Base-by-base conservation (phyloP, 768 basidiomycete genomes). In the Roridomyces roridus region DNA sequence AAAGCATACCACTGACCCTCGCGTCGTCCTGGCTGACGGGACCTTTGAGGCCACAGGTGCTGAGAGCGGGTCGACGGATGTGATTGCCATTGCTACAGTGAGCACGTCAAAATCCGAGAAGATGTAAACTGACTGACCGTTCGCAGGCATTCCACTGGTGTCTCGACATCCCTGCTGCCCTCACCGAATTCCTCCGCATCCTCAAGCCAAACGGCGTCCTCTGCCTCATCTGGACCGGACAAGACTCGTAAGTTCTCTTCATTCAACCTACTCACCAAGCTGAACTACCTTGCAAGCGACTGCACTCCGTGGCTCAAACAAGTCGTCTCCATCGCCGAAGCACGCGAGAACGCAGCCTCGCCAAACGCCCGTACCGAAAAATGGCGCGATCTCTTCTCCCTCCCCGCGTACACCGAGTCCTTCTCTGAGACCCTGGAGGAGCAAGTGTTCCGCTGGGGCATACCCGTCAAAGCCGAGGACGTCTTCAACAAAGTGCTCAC, bases 111-210 rank as follows among this genome's bases (percentile, higher is more conserved):
- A n/a, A n/a, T n/a, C n/a, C n/a, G n/a, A n/a, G n/a, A n/a, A n/a
- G n/a, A n/a, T n/a, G n/a, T n/a, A n/a, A n/a, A n/a, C n/a, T n/a
- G n/a, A n/a, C n/a, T n/a, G n/a, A n/a, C n/a, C n/a, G n/a, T n/a
- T 31, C 14, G 29, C 70, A 89, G 80, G 89, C 89, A 21, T 89
- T 82, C 69, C 88, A 90, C 72, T 90, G 88, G 89, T 84, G 85
- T 52, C 72, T 71, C 4, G 77, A 87, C 62, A 79, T 82, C 57
- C 77, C 78, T 23, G 75, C 73, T 41, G 86, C 88, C 1, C 73
- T 81, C 28, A 64, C 65, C 4, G 88, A 89, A 65, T 85, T 89
- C 42, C 74, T 80, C 1, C 77, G 85, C 21, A 76, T 87, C 46
- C 73, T 90, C 28, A 82, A 83, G 61, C 85, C 86, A 0, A 66